phyloP scores from a whole-genome alignment of 1,284 basidiomycete species.

The Flammula alnicola region DNA sequence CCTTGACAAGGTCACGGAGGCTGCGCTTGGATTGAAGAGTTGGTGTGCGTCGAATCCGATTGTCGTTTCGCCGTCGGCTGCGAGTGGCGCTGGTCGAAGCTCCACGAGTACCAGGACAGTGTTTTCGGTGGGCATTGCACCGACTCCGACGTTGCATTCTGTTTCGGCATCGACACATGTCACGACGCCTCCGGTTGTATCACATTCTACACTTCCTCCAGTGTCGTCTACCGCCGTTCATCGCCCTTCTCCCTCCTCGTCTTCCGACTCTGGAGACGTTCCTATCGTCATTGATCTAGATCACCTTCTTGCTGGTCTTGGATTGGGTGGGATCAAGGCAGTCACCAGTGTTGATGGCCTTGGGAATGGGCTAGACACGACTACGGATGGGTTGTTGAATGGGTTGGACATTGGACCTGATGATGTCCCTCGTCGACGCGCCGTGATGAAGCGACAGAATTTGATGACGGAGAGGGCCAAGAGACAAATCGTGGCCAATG shows the following conservation, averaged over 20 bases:
- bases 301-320: slow-evolving; percentile 26
- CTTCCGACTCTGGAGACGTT: slow-evolving; percentile 2
- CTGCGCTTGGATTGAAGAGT: slow-evolving; percentile 15
- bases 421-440: slow-evolving; percentile 3
- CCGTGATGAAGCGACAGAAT: background rate
- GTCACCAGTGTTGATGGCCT: slow-evolving; percentile 15
- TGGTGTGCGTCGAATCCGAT: slow-evolving; percentile 10
- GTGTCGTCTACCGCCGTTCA: background rate
- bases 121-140: background rate
- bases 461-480: background rate
- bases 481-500: slow-evolving; percentile 11
- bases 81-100: too few species aligned
- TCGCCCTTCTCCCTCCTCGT: background rate
- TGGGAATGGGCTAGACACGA: slow-evolving; percentile 2
- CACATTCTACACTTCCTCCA: background rate
- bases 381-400: slow-evolving; percentile 1
- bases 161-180: background rate
- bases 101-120: too few species aligned
- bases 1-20: slow-evolving; percentile 4
- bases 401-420: slow-evolving; percentile 4
- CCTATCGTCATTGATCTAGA: slow-evolving; percentile 28
- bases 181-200: too few species aligned
- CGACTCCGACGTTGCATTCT: background rate
- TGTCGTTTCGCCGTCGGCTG: too few species aligned
- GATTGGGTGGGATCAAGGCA: slow-evolving; percentile 25